Evolutionary conservation across 2,329 filamentous ascomycete species (phyloP), one percentile per base, ranked within the genome.

Genomic region (Exophiala sp.): DNA sequence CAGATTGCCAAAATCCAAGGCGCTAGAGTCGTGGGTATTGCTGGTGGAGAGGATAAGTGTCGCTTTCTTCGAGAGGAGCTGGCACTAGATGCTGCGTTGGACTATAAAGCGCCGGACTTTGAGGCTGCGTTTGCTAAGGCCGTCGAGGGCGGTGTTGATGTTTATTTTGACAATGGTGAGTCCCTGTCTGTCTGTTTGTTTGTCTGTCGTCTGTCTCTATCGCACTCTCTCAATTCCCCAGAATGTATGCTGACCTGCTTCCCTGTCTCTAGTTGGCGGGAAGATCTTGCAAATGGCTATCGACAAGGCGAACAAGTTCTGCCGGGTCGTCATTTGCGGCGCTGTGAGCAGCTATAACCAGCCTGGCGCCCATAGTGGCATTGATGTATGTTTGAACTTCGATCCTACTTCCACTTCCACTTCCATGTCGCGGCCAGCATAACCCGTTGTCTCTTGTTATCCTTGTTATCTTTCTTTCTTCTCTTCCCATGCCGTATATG

Each of bases 41-140:
- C 81, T 1, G 84, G 83, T 0, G 76, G 73, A 45, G 75, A 79
- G 34, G 79, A 83, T 21, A 87, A 87, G 69, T 85, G 80, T 59
- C 66, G 72, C 46, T 86, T 82, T 75, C 66, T 88, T 55, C 66
- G 88, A 55, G 75, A 71, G 2, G 78, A 78, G 81, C 58, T 67
- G 86, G 19, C 82, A 82, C 83, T 83, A 50, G 82, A 86, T 60
- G 74, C 70, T 8, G 23, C 37, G 29, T 61, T 86, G 48, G 83
- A 87, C 68, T 86, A 86, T 70, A 86, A 86, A 72, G 74, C 75
- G 34, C 55, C 72, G 73, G 58, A 74, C 73, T 43, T 79, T 76
- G 8, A 85, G 80, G 8, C 73, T 69, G 53, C 61, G 39, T 39
- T 53, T 19, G 34, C 34, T 22, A 29, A 22, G 19, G 35, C 38